Percentiles rank a stretch among this genome's conserved stretches.
Evolutionary conservation across 2,329 filamentous ascomycete species (phyloP).

Genomic region (Beauveria sp.): DNA sequence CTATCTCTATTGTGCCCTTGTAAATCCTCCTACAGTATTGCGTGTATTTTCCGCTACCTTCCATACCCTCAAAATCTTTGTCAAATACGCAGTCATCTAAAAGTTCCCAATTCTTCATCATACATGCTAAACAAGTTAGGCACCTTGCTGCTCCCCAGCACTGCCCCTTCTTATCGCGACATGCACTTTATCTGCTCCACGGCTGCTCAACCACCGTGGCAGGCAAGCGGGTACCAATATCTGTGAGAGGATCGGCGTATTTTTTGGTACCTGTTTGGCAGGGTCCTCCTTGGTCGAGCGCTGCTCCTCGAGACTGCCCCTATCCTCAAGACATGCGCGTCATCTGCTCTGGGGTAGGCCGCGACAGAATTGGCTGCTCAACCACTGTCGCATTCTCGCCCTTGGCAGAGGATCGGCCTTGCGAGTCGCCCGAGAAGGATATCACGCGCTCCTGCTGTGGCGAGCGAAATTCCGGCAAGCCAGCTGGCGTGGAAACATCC

Average conservation of each 20-base stretch:
- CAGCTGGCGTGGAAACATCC: neutral
- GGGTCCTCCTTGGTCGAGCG: too few relatives aligned
- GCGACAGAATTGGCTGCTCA: slow-evolving; percentile 16
- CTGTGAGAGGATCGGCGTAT: too few relatives aligned
- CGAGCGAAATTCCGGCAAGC: neutral
- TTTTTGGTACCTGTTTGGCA: too few relatives aligned
- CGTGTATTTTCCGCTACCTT: neutral
- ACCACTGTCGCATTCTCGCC: slow-evolving; percentile 13
- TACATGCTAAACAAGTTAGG: neutral
- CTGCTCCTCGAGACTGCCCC: too few relatives aligned
- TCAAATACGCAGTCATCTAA: neutral
- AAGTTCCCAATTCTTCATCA: neutral
- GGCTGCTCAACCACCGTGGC: slow-evolving; percentile 14
- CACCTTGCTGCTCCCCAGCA: neutral
- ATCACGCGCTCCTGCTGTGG: slow-evolving; percentile 9
- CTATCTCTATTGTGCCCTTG: neutral
- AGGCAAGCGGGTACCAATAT: neutral
- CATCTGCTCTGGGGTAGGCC: slow-evolving; percentile 10
- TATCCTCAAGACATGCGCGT: neutral
- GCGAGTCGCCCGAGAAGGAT: slow-evolving; percentile 12
- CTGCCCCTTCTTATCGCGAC: neutral
- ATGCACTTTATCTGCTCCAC: slow-evolving; percentile 5
- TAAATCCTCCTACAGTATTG: neutral
- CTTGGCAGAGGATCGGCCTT: slow-evolving; percentile 19
- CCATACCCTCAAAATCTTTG: neutral